Evolutionary conservation across 2,329 filamentous ascomycete genomes (phyloP).

Genomic region (Pseudopyricularia javanii): DNA sequence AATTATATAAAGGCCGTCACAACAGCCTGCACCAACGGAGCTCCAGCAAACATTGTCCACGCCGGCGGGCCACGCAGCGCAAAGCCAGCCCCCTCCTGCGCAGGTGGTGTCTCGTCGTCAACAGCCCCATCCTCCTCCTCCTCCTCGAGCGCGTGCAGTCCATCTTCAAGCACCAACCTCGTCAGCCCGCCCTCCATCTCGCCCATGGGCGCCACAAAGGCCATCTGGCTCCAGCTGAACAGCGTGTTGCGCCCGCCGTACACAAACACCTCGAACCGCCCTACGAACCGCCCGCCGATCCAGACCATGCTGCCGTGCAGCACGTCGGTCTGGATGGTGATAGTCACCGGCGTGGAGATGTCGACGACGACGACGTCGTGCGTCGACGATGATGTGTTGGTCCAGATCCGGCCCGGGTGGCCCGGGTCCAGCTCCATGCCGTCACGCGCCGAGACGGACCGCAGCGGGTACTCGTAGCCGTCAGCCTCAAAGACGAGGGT

Average conservation of each 20-base stretch:
- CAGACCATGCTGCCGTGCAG: conserved; percentile 34
- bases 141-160: neutral
- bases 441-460: conserved; percentile 25
- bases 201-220: conserved; percentile 28
- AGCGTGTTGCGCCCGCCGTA: conserved; percentile 36
- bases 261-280: conserved; percentile 41
- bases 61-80: neutral
- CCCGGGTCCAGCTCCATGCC: conserved; percentile 33
- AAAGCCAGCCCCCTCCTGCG: neutral
- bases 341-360: conserved; percentile 17
- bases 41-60: neutral
- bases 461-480: conserved; percentile 33
- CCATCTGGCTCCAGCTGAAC: conserved; percentile 45
- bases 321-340: conserved; percentile 30
- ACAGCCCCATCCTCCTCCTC: neutral
- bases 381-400: conserved; percentile 29
- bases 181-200: neutral
- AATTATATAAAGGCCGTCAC: neutral
- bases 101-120: neutral
- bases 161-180: neutral
- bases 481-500: conserved; percentile 28
- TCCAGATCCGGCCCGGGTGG: conserved; percentile 39
- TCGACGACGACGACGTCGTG: conserved; percentile 22
- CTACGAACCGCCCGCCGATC: conserved; percentile 29
- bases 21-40: neutral